These are phyloP conservation scores for Spathaspora arborariae DNA, from an alignment of 805 yeast species.

Conservation along the genomic window DNA sequence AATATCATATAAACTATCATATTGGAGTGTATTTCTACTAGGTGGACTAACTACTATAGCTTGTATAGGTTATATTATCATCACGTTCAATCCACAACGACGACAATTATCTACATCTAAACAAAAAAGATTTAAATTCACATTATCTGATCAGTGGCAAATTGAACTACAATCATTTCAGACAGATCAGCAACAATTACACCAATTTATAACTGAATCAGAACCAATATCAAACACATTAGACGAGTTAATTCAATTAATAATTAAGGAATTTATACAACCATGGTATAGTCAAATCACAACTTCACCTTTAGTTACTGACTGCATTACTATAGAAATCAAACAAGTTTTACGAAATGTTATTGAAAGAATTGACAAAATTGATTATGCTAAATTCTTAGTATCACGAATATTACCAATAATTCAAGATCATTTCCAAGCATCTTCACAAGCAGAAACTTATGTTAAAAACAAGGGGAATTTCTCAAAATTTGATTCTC, in stretches of 20 bases:
- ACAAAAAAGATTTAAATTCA: constrained; percentile 6
- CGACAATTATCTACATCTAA: background rate
- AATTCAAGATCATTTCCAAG: constrained; percentile 58
- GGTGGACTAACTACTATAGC: background rate
- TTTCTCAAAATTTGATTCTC: constrained; percentile 11
- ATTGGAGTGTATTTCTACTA: background rate
- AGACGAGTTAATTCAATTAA: constrained; percentile 44
- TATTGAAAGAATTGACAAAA: constrained; percentile 32
- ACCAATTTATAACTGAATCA: constrained; percentile 40
- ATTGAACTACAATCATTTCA: constrained; percentile 14
- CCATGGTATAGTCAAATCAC: constrained; percentile 55
- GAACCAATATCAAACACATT: constrained; percentile 50
- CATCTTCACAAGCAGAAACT: constrained; percentile 44
- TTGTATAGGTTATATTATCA: background rate
- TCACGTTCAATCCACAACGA: background rate
- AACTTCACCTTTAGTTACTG: constrained; percentile 23
- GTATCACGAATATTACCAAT: constrained; percentile 61
- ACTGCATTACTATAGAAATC: constrained; percentile 43
- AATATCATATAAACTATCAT: background rate
- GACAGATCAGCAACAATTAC: constrained; percentile 21
- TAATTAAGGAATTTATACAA: constrained; percentile 50
- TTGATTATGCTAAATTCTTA: constrained; percentile 56
- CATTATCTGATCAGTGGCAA: constrained; percentile 10
- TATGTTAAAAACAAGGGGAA: constrained; percentile 22
- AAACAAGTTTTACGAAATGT: constrained; percentile 39